A percentile compares a stretch with the other conserved stretches of the same genome.
Conservation (phyloP, 2,329 filamentous ascomycete genomes). For the Alternaria incomplexa region DNA sequence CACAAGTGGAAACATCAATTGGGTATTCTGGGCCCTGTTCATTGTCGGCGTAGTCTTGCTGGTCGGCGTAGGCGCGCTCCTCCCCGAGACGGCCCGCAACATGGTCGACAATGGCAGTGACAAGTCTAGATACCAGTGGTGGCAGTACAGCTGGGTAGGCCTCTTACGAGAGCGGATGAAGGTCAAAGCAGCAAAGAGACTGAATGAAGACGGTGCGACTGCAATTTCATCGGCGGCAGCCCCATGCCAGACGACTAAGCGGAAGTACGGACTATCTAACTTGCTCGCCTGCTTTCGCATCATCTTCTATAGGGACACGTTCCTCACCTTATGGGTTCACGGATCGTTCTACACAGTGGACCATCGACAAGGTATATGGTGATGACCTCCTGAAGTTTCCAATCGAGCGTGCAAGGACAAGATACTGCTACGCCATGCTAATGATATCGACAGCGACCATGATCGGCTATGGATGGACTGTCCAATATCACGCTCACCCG, state of each 20-base stretch:
- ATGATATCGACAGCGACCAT: not conserved
- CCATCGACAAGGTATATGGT: not conserved
- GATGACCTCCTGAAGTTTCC: not conserved
- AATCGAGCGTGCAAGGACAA: not conserved
- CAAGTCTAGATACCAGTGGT: not conserved
- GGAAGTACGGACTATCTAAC: not conserved
- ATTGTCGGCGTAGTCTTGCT: not conserved
- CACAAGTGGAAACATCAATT: not conserved
- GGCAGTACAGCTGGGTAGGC: not conserved
- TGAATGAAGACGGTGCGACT: not conserved
- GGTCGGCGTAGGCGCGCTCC: not conserved
- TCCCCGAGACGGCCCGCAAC: not conserved
- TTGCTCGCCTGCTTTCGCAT: not conserved
- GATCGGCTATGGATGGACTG: not conserved
- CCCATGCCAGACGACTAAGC: not conserved
- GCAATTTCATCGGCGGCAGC: not conserved
- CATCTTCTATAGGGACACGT: not conserved
- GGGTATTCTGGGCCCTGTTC: not conserved
- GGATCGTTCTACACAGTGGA: not conserved
- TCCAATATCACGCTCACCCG: not conserved
- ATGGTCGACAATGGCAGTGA: not conserved
- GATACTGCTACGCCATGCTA: not conserved
- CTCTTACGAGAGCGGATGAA: not conserved
- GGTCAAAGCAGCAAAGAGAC: not conserved
- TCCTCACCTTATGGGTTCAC: not conserved